A percentile compares a stretch with the other conserved stretches of the same genome.
phyloP scores from a whole-genome alignment of 139 green algal genomes.

The Chlamydomonas schloesseri region DNA sequence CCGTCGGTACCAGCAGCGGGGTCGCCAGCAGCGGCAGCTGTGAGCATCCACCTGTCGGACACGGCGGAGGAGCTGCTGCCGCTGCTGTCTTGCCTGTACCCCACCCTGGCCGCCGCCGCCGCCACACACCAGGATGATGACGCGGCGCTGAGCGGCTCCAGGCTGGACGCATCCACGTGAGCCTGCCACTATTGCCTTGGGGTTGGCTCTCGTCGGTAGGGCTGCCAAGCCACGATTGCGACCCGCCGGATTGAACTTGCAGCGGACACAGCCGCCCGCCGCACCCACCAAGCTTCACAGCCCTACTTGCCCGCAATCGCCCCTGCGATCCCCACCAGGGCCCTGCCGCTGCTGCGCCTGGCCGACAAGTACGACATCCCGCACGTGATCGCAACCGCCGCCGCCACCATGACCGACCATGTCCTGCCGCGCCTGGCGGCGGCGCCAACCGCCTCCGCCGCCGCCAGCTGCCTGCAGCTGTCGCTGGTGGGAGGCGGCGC shows the following conservation, averaged over 20 bases:
- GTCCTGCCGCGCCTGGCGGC: background rate
- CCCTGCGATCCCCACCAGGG: background rate
- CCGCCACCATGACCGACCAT: background rate
- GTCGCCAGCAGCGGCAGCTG: no score
- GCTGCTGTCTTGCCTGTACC: conserved; percentile 18
- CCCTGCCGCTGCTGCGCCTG: background rate
- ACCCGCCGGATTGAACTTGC: background rate
- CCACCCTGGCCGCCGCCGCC: background rate
- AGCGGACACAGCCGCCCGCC: no score
- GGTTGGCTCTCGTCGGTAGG: background rate
- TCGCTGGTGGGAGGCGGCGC: background rate
- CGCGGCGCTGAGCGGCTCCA: background rate
- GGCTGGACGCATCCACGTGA: background rate
- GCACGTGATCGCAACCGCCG: background rate
- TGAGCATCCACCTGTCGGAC: background rate
- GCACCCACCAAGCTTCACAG: background rate
- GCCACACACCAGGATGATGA: background rate
- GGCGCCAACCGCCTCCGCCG: background rate
- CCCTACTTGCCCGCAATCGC: background rate
- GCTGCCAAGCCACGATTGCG: background rate
- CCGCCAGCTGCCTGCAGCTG: background rate
- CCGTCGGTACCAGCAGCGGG: no score
- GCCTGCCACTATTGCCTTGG: background rate
- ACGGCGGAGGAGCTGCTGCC: background rate
- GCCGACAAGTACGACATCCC: conserved; percentile 37